Evolutionary conservation across 768 basidiomycete genomes (phyloP).

Genomic region (Suillus clintonianus): DNA sequence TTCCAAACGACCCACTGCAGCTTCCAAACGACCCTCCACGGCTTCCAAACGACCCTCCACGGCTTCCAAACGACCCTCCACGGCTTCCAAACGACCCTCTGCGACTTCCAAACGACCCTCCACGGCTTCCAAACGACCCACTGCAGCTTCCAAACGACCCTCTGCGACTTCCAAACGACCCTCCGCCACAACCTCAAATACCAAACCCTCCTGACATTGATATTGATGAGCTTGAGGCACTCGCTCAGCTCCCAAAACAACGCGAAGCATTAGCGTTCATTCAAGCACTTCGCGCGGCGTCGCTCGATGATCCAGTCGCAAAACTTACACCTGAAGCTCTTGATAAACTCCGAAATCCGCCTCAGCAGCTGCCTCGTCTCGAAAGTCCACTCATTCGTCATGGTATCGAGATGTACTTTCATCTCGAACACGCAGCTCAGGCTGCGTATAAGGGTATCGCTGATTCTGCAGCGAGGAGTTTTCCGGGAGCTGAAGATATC

Average conservation of each 20-base stretch:
- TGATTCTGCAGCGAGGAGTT: not conserved
- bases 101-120: too few relatives aligned
- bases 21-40: too few relatives aligned
- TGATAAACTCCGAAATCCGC: constrained; percentile 29
- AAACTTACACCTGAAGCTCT: constrained; percentile 19
- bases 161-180: too few relatives aligned
- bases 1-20: too few relatives aligned
- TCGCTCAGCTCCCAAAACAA: not conserved
- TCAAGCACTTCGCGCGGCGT: constrained; percentile 11
- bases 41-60: too few relatives aligned
- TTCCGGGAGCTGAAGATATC: not conserved
- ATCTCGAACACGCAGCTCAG: not conserved
- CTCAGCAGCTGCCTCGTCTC: constrained; percentile 10
- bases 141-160: too few relatives aligned
- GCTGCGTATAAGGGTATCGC: not conserved
- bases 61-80: too few relatives aligned
- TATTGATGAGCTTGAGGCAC: not conserved
- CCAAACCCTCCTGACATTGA: not conserved
- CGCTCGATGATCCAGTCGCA: constrained; percentile 9
- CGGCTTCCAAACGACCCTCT: too few relatives aligned
- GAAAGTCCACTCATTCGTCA: constrained; percentile 13
- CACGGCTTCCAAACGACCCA: too few relatives aligned
- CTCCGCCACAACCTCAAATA: not conserved
- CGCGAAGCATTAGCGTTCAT: constrained; percentile 8
- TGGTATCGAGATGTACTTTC: constrained; percentile 7